A percentile compares a stretch with the other conserved stretches of the same genome.
Evolutionary conservation across 495 filamentous ascomycete genomes (phyloP).

Genomic region (Xylaria bambusicola): DNA sequence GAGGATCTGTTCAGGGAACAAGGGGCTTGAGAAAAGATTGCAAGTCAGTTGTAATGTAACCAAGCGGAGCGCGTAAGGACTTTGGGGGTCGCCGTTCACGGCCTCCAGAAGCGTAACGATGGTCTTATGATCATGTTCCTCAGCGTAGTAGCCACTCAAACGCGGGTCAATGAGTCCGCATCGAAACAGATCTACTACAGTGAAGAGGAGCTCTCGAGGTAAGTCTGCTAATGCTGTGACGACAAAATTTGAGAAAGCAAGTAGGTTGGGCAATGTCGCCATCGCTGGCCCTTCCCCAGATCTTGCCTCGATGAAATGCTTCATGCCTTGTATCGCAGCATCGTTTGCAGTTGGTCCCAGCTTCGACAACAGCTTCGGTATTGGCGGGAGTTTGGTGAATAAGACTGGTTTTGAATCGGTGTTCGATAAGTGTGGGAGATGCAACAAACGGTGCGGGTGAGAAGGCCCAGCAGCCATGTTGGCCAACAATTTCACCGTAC

Average conservation of each 20-base stretch:
- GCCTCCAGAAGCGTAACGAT: slow-evolving; percentile 65
- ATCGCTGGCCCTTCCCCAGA: slow-evolving; percentile 56
- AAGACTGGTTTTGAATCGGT: slow-evolving; percentile 64
- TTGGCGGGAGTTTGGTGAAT: slow-evolving; percentile 78
- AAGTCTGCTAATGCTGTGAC: slow-evolving; percentile 49
- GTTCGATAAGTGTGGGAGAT: slow-evolving; percentile 67
- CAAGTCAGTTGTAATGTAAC: slow-evolving; percentile 67
- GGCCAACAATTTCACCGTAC: slow-evolving; percentile 71
- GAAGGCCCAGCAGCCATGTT: slow-evolving; percentile 70
- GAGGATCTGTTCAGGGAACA: slow-evolving; percentile 55
- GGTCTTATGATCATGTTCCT: slow-evolving; percentile 66
- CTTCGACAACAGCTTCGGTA: slow-evolving; percentile 81
- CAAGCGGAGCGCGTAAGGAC: slow-evolving; percentile 80
- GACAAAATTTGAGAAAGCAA: slow-evolving; percentile 56
- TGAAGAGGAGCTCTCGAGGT: slow-evolving; percentile 65
- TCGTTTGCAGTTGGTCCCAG: slow-evolving; percentile 58
- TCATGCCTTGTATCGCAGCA: slow-evolving; percentile 57
- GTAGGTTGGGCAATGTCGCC: slow-evolving; percentile 62
- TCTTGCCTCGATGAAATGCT: slow-evolving; percentile 64
- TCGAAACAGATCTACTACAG: slow-evolving; percentile 79
- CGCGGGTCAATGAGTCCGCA: slow-evolving; percentile 75
- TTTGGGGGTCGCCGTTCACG: slow-evolving; percentile 49
- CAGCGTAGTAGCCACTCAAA: slow-evolving; percentile 84
- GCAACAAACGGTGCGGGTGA: slow-evolving; percentile 72
- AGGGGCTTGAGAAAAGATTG: slow-evolving; percentile 64